These are phyloP conservation scores for Gossypium laxum DNA, from an alignment of 441 rosid species.

Conservation along the genomic window DNA sequence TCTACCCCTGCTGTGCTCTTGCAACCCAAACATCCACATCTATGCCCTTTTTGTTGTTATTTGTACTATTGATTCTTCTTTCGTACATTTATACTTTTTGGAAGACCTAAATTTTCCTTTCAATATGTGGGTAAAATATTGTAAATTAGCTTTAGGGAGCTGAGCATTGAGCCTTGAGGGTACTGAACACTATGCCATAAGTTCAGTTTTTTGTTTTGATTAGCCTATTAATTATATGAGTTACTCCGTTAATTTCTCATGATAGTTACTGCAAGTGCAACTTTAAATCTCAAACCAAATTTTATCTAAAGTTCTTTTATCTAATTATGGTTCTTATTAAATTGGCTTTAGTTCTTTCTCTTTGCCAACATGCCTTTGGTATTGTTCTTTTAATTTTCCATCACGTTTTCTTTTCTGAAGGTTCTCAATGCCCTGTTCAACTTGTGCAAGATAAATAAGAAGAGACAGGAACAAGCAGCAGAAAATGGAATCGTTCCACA, in stretches of 20 bases:
- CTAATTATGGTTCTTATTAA: background rate
- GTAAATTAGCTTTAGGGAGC: background rate
- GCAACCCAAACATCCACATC: background rate
- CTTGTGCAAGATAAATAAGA: conserved; percentile 92
- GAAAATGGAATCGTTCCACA: conserved; percentile 96
- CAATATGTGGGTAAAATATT: background rate
- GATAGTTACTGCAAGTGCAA: background rate
- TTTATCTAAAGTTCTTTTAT: background rate
- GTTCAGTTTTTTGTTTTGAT: background rate
- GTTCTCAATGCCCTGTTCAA: conserved; percentile 86
- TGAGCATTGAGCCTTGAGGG: background rate
- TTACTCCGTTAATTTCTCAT: background rate
- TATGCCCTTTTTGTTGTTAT: background rate
- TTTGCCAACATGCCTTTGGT: background rate
- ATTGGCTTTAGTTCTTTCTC: background rate
- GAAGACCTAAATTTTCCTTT: background rate
- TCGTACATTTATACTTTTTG: background rate
- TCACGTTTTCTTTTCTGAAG: conserved; percentile 25
- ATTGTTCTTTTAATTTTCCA: background rate
- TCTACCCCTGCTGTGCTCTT: background rate
- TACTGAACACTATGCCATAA: background rate
- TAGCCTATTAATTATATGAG: background rate
- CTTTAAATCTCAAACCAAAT: background rate
- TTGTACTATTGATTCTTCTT: background rate
- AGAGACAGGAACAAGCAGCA: conserved; percentile 97